Conservation (phyloP, 441 rosid species). For the Melastoma candidum region DNA sequence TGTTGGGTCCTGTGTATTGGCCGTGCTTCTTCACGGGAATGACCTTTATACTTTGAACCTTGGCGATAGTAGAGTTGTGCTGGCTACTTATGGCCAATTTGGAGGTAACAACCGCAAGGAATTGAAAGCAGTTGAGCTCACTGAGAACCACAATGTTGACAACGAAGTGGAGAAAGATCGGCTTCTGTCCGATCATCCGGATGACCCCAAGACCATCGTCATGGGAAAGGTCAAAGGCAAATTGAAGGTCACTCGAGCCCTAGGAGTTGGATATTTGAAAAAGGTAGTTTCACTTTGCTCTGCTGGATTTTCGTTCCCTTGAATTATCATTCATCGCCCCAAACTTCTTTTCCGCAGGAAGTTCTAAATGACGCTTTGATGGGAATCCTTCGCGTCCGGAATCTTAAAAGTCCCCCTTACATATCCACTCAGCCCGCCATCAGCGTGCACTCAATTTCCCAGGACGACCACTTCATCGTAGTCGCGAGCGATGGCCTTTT, state of each 20-base stretch:
- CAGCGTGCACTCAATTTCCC: conserved; percentile 53
- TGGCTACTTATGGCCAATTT: conserved; percentile 49
- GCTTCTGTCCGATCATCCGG: conserved; percentile 61
- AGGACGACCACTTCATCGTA: conserved; percentile 71
- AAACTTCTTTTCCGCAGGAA: conserved; percentile 33
- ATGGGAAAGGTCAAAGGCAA: conserved; percentile 86
- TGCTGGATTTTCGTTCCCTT: background rate
- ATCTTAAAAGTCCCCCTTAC: conserved; percentile 82
- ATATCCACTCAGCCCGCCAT: conserved; percentile 67
- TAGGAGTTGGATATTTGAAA: conserved; percentile 91
- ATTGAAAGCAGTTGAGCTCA: conserved; percentile 74
- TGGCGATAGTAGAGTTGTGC: conserved; percentile 91
- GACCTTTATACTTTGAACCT: conserved; percentile 67
- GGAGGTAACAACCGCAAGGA: conserved; percentile 18
- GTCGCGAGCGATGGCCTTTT: conserved; percentile 86
- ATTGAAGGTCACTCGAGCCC: conserved; percentile 83
- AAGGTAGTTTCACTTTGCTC: conserved; percentile 34
- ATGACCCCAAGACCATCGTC: conserved; percentile 53
- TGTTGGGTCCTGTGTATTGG: conserved; percentile 83
- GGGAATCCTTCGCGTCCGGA: conserved; percentile 83
- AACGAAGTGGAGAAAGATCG: conserved; percentile 58
- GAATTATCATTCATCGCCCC: background rate
- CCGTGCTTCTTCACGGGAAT: conserved; percentile 63
- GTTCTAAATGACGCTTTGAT: conserved; percentile 76
- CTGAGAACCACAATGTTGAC: conserved; percentile 78